Evolutionary conservation across 768 basidiomycete genomes (phyloP).

Genomic region (Mycena metata): DNA sequence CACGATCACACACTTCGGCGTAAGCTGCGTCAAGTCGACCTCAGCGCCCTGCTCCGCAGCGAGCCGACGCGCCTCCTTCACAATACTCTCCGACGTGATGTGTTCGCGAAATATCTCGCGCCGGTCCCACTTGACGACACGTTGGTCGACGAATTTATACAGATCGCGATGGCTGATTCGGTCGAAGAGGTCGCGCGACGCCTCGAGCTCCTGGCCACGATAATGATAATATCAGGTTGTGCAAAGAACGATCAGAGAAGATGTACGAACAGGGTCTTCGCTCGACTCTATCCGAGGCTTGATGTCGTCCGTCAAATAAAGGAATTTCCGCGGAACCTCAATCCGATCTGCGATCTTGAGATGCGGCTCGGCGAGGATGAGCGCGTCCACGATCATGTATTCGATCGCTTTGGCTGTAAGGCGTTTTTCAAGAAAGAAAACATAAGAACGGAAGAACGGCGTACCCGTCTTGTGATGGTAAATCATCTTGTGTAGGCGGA

Average conservation of each 20-base stretch:
- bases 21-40: conserved; percentile 34
- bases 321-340: conserved; percentile 67
- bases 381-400: conserved; percentile 86
- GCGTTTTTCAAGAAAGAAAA: conserved; percentile 12
- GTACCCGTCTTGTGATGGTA: conserved; percentile 85
- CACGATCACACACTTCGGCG: conserved; percentile 66
- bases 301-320: conserved; percentile 79
- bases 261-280: conserved; percentile 59
- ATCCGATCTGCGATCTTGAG: conserved; percentile 72
- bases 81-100: conserved; percentile 60
- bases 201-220: conserved; percentile 65
- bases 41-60: conserved; percentile 43
- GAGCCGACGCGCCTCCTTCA: conserved; percentile 48
- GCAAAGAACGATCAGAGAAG: neutral
- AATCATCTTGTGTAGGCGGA: conserved; percentile 85
- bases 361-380: conserved; percentile 74
- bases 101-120: conserved; percentile 51
- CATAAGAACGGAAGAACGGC: conserved; percentile 35
- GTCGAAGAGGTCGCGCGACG: conserved; percentile 70
- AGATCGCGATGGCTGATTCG: conserved; percentile 75
- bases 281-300: conserved; percentile 70
- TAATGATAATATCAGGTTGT: conserved; percentile 26
- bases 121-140: conserved; percentile 54
- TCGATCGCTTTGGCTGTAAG: conserved; percentile 79
- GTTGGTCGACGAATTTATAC: conserved; percentile 66